Evolutionary conservation across 306 rosid species (phyloP).

Genomic region (Gastrolobium bilobum): DNA sequence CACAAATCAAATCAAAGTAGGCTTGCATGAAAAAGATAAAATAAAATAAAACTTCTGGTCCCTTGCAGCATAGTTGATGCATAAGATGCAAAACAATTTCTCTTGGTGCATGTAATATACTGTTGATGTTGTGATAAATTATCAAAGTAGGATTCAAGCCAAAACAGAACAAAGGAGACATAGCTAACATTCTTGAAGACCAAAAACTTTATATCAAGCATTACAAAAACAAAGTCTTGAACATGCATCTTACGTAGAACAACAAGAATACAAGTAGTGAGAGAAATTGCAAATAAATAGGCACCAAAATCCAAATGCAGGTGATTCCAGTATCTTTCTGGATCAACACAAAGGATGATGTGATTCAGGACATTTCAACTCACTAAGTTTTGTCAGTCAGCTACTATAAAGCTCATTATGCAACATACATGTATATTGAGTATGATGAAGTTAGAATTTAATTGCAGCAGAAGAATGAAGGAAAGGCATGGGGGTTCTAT

Average conservation of each 20-base stretch:
- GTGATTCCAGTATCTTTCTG: slow-evolving; percentile 19
- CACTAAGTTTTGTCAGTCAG: not conserved
- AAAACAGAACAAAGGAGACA: not conserved
- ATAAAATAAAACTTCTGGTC: not conserved
- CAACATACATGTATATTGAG: not conserved
- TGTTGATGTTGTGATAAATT: not conserved
- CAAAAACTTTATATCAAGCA: not conserved
- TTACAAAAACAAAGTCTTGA: not conserved
- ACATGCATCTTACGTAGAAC: not conserved
- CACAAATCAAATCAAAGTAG: not conserved
- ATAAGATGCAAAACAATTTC: not conserved
- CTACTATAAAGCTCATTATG: slow-evolving; percentile 15
- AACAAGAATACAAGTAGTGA: slow-evolving; percentile 6
- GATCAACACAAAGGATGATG: slow-evolving; percentile 19
- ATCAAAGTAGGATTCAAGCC: not conserved
- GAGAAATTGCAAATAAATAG: slow-evolving; percentile 16
- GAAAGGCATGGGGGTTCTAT: slow-evolving; percentile 13
- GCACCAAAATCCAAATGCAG: slow-evolving; percentile 1
- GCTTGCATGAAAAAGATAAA: not conserved
- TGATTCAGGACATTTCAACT: slow-evolving; percentile 9
- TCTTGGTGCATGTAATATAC: not conserved
- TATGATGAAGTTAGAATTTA: not conserved
- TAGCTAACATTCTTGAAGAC: not conserved
- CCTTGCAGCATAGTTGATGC: not conserved
- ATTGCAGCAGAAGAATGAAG: slow-evolving; percentile 24